Percentiles rank a stretch among this genome's conserved stretches.
These are phyloP conservation scores for Calonectria hawksworthii DNA, from an alignment of 2,329 filamentous ascomycete species.

Conservation along the genomic window DNA sequence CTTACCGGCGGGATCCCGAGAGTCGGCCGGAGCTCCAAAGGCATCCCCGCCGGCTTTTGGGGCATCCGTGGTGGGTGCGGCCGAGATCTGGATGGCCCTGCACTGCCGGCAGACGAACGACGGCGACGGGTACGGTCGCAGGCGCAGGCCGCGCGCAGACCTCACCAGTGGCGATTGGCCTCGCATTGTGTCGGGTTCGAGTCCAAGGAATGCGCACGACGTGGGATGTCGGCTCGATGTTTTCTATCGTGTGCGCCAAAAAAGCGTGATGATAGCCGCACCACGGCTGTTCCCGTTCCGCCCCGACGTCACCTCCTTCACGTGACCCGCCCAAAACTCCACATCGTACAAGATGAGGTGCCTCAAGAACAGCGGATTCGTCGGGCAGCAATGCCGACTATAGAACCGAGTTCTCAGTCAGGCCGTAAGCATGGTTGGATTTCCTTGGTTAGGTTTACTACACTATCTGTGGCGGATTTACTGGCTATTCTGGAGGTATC, in stretches of 20 bases:
- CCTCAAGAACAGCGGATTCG: background rate
- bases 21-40: conserved; percentile 64
- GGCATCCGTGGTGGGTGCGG: conserved; percentile 70
- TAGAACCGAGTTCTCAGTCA: background rate
- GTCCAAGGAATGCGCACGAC: conserved; percentile 4
- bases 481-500: background rate
- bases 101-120: conserved; percentile 68
- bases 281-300: conserved; percentile 51
- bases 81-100: conserved; percentile 73
- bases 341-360: background rate
- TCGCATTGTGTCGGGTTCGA: conserved; percentile 54
- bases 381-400: background rate
- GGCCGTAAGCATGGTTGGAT: background rate
- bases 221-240: conserved; percentile 13
- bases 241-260: conserved; percentile 29
- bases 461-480: background rate
- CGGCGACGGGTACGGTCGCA: conserved; percentile 43
- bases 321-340: conserved; percentile 31
- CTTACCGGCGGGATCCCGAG: conserved; percentile 66
- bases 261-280: conserved; percentile 37
- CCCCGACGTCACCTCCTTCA: conserved; percentile 44
- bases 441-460: background rate
- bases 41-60: conserved; percentile 66
- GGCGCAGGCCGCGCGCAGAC: conserved; percentile 50
- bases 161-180: conserved; percentile 57